Conservation (phyloP, 148 eudicot genomes). For the Polygonum aviculare region DNA sequence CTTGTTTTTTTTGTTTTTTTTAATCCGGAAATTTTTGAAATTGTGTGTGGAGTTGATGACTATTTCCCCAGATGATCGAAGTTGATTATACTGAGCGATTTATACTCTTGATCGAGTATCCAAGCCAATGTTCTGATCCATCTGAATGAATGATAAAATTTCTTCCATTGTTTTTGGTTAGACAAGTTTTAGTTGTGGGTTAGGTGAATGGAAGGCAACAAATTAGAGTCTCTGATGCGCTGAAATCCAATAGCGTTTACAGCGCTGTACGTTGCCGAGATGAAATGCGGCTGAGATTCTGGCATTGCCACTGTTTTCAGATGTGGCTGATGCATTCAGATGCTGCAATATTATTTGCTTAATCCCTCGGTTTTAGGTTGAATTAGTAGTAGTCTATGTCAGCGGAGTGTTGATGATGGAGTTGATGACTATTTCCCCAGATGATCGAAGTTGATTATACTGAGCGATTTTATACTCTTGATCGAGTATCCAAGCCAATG, state of each 20-base stretch:
- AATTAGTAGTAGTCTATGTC: no score
- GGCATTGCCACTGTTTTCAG: slow-evolving; percentile 14
- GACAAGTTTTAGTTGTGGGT: not conserved
- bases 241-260: slow-evolving; percentile 16
- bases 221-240: slow-evolving; percentile 43
- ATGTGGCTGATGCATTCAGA: slow-evolving; percentile 26
- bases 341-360: slow-evolving; percentile 16
- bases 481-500: slow-evolving; percentile 27
- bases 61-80: slow-evolving; percentile 35
- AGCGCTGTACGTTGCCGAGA: slow-evolving; percentile 45
- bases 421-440: slow-evolving; percentile 29
- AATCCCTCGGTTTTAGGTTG: no score
- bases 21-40: not conserved
- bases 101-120: slow-evolving; percentile 17
- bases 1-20: not conserved
- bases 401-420: slow-evolving; percentile 10
- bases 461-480: slow-evolving; percentile 21
- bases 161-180: no score
- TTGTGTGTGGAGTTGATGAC: slow-evolving; percentile 21
- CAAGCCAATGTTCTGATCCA: slow-evolving; percentile 36
- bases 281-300: slow-evolving; percentile 26
- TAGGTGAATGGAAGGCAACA: slow-evolving; percentile 27
- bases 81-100: slow-evolving; percentile 28
- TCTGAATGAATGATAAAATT: not conserved
- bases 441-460: slow-evolving; percentile 32